phyloP scores from a whole-genome alignment of 345 rosid species.

The Eucalyptus urophylla region DNA sequence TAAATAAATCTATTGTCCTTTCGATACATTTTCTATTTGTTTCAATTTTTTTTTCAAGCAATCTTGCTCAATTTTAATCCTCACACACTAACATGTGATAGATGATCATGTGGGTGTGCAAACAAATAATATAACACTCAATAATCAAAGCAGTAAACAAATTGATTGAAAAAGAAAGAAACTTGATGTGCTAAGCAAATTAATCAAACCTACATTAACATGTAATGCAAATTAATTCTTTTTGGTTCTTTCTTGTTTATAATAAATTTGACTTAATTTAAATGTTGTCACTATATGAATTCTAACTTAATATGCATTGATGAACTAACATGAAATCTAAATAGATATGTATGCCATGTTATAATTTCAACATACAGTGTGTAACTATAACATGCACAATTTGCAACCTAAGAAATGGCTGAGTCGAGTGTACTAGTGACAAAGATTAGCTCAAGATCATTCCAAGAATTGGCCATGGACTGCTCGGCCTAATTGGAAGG shows the following conservation, averaged over 20 bases:
- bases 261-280: too few relatives aligned
- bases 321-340: background rate
- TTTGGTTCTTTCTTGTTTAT: background rate
- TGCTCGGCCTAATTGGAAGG: too few relatives aligned
- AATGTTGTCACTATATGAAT: background rate
- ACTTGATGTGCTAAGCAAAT: background rate
- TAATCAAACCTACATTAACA: background rate
- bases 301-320: background rate
- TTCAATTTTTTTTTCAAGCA: background rate
- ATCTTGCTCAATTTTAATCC: background rate
- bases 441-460: too few relatives aligned
- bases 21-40: background rate
- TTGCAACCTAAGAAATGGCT: too few relatives aligned
- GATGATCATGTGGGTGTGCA: background rate
- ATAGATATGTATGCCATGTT: background rate
- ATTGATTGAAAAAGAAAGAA: background rate
- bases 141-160: background rate
- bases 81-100: background rate
- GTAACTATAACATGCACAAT: too few relatives aligned
- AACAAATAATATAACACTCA: background rate
- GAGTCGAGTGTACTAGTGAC: too few relatives aligned
- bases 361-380: too few relatives aligned
- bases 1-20: too few relatives aligned
- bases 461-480: too few relatives aligned
- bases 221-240: background rate